Evolutionary conservation across 768 basidiomycete species (phyloP).

Genomic region (Hypsizygus marmoreus): DNA sequence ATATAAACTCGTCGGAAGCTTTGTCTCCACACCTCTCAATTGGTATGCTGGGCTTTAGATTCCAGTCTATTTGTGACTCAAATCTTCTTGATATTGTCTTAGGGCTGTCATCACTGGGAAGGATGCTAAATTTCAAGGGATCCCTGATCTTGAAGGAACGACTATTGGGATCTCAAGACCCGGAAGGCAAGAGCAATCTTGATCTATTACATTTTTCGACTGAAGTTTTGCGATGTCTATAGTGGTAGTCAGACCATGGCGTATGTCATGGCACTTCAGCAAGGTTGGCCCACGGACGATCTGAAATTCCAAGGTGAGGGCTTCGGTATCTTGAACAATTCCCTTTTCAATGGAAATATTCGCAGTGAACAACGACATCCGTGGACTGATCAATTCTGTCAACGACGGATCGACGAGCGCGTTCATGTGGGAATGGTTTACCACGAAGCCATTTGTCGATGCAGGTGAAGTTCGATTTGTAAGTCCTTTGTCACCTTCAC

Average conservation of each 20-base stretch:
- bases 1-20: conserved; percentile 92
- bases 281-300: conserved; percentile 70
- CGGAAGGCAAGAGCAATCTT: conserved; percentile 61
- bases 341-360: neutral
- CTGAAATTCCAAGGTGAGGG: conserved; percentile 70
- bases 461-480: conserved; percentile 83
- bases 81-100: neutral
- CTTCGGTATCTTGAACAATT: neutral
- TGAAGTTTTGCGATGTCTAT: neutral
- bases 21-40: conserved; percentile 85
- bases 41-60: conserved; percentile 55
- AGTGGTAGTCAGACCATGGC: conserved; percentile 96
- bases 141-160: conserved; percentile 76
- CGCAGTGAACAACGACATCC: conserved; percentile 80
- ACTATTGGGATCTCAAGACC: conserved; percentile 87
- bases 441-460: conserved; percentile 72
- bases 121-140: conserved; percentile 65
- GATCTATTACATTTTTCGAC: neutral
- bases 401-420: conserved; percentile 87
- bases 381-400: conserved; percentile 80
- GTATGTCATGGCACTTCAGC: conserved; percentile 87
- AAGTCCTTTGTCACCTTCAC: conserved; percentile 29
- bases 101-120: conserved; percentile 95
- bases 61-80: neutral
- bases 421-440: conserved; percentile 97